Evolutionary conservation across 2,329 filamentous ascomycete species (phyloP).

Genomic region (Beauveria brongniartii): DNA sequence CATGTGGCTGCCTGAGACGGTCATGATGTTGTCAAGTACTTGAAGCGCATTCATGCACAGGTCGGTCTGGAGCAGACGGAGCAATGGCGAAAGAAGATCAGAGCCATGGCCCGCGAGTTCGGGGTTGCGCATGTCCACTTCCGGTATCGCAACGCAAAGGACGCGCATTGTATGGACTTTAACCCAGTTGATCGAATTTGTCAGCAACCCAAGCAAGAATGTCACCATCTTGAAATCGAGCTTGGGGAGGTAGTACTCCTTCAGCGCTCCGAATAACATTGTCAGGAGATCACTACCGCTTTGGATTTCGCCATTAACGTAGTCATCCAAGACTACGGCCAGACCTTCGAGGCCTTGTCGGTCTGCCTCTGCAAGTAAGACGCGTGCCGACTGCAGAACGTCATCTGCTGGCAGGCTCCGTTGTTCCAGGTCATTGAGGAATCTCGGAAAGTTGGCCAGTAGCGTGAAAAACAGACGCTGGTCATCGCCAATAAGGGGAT

Average conservation of each 20-base stretch:
- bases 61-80: constrained; percentile 84
- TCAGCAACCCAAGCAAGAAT: constrained; percentile 84
- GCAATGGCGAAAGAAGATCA: constrained; percentile 86
- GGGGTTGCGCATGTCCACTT: constrained; percentile 85
- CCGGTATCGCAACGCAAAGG: constrained; percentile 73
- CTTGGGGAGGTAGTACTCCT: constrained; percentile 69
- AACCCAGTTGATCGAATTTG: constrained; percentile 82
- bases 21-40: constrained; percentile 91
- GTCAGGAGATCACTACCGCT: constrained; percentile 67
- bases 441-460: constrained; percentile 86
- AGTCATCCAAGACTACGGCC: constrained; percentile 60
- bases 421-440: constrained; percentile 67
- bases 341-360: constrained; percentile 61
- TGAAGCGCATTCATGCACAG: constrained; percentile 87
- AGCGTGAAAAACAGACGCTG: constrained; percentile 75
- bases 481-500: constrained; percentile 72
- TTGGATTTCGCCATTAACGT: constrained; percentile 58
- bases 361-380: constrained; percentile 66
- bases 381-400: constrained; percentile 55
- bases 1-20: constrained; percentile 83
- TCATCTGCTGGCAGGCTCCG: constrained; percentile 46
- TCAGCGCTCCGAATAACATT: constrained; percentile 65
- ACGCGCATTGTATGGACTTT: constrained; percentile 90
- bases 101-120: constrained; percentile 88
- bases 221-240: constrained; percentile 80